These are phyloP conservation scores for Pogostemon cablin DNA, from an alignment of 257 asterid genomes.

Conservation along the genomic window DNA sequence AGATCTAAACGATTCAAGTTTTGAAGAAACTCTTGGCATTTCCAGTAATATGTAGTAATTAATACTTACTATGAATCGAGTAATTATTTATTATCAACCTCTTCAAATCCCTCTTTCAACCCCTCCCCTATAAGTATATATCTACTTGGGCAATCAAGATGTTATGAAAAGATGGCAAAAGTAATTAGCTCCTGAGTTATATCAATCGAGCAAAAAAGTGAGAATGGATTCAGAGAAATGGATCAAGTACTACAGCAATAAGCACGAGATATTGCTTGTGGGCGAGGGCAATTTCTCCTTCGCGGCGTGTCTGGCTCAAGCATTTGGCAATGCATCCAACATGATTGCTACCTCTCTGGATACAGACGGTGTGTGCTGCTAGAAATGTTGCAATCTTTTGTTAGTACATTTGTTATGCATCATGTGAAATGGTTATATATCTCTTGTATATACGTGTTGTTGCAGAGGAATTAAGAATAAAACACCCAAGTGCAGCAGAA, in stretches of 20 bases:
- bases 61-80: no score
- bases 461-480: neutral
- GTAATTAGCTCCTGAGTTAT: neutral
- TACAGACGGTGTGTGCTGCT: constrained; percentile 4
- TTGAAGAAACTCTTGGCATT: neutral
- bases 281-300: constrained; percentile 69
- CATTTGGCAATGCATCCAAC: constrained; percentile 41
- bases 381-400: no score
- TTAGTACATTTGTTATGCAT: no score
- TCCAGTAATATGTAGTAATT: neutral
- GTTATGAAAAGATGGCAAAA: neutral
- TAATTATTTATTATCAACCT: neutral
- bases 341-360: constrained; percentile 47
- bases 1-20: constrained; percentile 36
- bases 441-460: neutral
- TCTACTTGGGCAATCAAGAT: neutral
- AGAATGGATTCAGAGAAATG: neutral
- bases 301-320: constrained; percentile 36
- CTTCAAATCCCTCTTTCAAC: neutral
- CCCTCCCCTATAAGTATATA: neutral
- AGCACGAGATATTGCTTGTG: constrained; percentile 43
- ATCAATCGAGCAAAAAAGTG: neutral
- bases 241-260: constrained; percentile 42
- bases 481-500: constrained; percentile 30
- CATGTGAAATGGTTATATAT: neutral